Percentiles rank a stretch among this genome's conserved stretches.
Conservation (phyloP, 371 early-diverging fungal species). For the Cokeromyces recurvatus region DNA sequence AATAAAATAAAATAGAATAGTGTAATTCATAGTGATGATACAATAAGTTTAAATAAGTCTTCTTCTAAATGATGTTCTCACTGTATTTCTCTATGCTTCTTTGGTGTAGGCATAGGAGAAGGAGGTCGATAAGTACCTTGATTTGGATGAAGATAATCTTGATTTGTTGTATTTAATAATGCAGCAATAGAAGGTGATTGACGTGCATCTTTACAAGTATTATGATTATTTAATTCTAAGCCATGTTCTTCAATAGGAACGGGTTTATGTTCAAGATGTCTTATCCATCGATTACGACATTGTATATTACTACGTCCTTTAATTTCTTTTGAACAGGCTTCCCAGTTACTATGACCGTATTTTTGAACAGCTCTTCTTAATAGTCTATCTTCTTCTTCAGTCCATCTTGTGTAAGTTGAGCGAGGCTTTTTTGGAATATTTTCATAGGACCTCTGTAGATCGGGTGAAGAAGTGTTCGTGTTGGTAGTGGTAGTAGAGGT, state of each 20-base stretch:
- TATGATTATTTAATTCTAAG: background rate
- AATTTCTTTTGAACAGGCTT: constrained; percentile 26
- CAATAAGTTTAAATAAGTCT: too few relatives aligned
- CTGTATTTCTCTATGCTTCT: too few relatives aligned
- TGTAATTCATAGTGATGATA: too few relatives aligned
- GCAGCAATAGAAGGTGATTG: constrained; percentile 46
- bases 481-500: background rate
- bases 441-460: constrained; percentile 3
- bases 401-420: constrained; percentile 41
- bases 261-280: constrained; percentile 16
- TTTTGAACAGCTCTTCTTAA: constrained; percentile 27
- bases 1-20: too few relatives aligned
- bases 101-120: constrained; percentile 42
- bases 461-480: constrained; percentile 8
- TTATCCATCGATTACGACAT: constrained; percentile 47
- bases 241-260: constrained; percentile 3
- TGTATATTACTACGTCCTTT: constrained; percentile 35
- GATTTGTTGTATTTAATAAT: constrained; percentile 20
- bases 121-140: constrained; percentile 29
- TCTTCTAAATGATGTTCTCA: too few relatives aligned
- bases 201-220: constrained; percentile 14
- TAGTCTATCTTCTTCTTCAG: constrained; percentile 28
- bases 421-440: constrained; percentile 31
- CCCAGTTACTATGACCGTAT: constrained; percentile 39
- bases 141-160: constrained; percentile 2